Percentiles rank a stretch among this genome's conserved stretches.
Evolutionary conservation across 768 basidiomycete genomes (phyloP).

Genomic region (Cystoderma amianthinum): DNA sequence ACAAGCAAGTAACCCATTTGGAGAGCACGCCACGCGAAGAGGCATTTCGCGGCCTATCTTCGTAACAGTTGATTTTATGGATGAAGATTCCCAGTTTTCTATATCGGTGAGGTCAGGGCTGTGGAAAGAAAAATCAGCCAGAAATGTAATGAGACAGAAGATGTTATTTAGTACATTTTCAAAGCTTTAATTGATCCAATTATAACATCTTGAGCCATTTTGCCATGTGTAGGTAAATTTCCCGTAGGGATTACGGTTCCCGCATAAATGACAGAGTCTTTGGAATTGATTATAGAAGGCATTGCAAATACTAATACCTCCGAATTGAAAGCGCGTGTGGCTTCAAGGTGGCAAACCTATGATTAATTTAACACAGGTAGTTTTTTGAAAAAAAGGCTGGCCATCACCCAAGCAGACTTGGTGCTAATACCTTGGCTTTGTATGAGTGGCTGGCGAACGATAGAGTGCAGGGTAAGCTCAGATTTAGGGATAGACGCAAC

Average conservation of each 20-base stretch:
- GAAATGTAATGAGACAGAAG: neutral
- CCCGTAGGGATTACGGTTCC: slow-evolving; percentile 45
- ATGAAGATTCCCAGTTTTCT: slow-evolving; percentile 39
- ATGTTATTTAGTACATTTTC: slow-evolving; percentile 41
- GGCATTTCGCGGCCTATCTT: slow-evolving; percentile 58
- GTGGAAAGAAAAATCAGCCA: neutral
- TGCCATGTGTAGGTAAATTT: slow-evolving; percentile 20
- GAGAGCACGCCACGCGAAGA: slow-evolving; percentile 46
- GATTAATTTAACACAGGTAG: too few species aligned
- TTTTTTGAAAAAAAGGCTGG: too few species aligned
- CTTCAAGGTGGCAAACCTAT: slow-evolving; percentile 24
- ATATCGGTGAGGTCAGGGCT: slow-evolving; percentile 51
- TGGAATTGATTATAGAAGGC: slow-evolving; percentile 24
- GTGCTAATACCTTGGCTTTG: slow-evolving; percentile 7
- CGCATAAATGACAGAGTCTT: slow-evolving; percentile 30
- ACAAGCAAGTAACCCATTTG: slow-evolving; percentile 51
- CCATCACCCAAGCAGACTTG: slow-evolving; percentile 33
- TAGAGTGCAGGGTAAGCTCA: slow-evolving; percentile 26
- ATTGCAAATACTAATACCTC: slow-evolving; percentile 40
- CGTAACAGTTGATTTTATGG: slow-evolving; percentile 35
- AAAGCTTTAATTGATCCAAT: slow-evolving; percentile 46
- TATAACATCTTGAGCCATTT: slow-evolving; percentile 26
- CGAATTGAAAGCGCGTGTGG: slow-evolving; percentile 32
- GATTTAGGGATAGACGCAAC: slow-evolving; percentile 31
- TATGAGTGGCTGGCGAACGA: slow-evolving; percentile 12